phyloP scores from a whole-genome alignment of 225 moss, liverwort and hornwort genomes.

The Straminergon stramineum region DNA sequence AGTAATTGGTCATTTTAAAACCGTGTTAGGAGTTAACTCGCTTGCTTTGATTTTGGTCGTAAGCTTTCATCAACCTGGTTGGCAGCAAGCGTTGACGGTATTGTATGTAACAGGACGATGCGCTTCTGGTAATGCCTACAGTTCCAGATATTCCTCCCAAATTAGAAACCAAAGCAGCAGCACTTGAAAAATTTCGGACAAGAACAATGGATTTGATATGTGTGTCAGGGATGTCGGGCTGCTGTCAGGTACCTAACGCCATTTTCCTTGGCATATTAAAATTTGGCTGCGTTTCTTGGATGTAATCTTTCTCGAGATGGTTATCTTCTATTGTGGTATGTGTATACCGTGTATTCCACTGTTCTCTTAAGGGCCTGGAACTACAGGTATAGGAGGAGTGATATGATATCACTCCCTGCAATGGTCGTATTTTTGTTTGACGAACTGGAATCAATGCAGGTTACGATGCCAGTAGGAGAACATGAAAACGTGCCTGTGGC shows the following conservation, averaged over 20 bases:
- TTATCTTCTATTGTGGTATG: neutral
- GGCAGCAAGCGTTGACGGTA: neutral
- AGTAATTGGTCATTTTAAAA: neutral
- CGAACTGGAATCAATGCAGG: constrained; percentile 29
- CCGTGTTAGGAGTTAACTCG: neutral
- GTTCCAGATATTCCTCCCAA: constrained; percentile 83
- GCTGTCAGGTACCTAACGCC: constrained; percentile 61
- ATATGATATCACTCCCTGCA: neutral
- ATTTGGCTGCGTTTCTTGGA: neutral
- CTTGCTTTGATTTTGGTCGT: neutral
- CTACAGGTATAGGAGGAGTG: neutral
- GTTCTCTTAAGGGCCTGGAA: neutral
- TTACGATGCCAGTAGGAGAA: constrained; percentile 71
- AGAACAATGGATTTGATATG: constrained; percentile 61
- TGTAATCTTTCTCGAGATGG: neutral
- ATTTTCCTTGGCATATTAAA: neutral
- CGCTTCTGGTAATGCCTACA: constrained; percentile 76
- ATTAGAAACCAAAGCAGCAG: constrained; percentile 51
- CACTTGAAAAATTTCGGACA: constrained; percentile 48
- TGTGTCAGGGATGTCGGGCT: constrained; percentile 88
- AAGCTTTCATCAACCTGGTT: neutral
- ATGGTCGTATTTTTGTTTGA: neutral
- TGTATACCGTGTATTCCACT: neutral
- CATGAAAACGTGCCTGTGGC: constrained; percentile 54
- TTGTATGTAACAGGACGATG: constrained; percentile 50